Percentiles rank a stretch among this genome's conserved stretches.
Conservation (phyloP, 2,329 filamentous ascomycete genomes). For the Gremmenia infestans region DNA sequence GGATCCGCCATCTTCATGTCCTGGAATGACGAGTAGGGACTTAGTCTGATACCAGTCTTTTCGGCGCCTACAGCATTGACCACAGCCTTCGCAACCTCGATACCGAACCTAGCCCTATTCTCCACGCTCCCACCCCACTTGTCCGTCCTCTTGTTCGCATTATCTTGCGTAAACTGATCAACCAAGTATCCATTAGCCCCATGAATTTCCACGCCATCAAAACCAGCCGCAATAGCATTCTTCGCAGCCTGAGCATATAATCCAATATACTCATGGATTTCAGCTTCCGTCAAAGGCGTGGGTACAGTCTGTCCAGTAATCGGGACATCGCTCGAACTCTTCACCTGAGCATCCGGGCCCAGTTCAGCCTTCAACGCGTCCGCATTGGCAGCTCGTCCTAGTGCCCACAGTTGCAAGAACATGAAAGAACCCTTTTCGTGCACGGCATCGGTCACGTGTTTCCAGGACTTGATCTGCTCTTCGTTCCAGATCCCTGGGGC, state of each 20-base stretch:
- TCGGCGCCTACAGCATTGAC: slow-evolving; percentile 39
- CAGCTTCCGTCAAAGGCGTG: slow-evolving; percentile 6
- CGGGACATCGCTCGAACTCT: slow-evolving; percentile 14
- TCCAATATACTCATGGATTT: slow-evolving; percentile 19
- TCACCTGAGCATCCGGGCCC: neutral
- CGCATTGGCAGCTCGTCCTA: slow-evolving; percentile 49
- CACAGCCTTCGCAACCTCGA: slow-evolving; percentile 46
- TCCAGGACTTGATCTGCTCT: slow-evolving; percentile 56
- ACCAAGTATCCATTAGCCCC: slow-evolving; percentile 25
- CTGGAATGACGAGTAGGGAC: slow-evolving; percentile 55
- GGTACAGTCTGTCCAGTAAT: slow-evolving; percentile 12
- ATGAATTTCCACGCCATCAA: slow-evolving; percentile 27
- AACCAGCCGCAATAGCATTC: slow-evolving; percentile 24
- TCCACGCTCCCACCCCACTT: slow-evolving; percentile 25
- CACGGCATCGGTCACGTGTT: slow-evolving; percentile 53
- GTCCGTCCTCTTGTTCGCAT: slow-evolving; percentile 21
- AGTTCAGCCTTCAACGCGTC: neutral
- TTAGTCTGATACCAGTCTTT: slow-evolving; percentile 50
- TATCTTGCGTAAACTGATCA: slow-evolving; percentile 25
- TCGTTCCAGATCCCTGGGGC: slow-evolving; percentile 53
- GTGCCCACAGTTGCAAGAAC: slow-evolving; percentile 56
- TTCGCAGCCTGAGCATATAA: slow-evolving; percentile 14
- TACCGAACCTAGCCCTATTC: slow-evolving; percentile 37
- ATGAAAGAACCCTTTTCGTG: slow-evolving; percentile 57
- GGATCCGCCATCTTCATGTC: slow-evolving; percentile 38